Conservation (phyloP, 306 rosid genomes). For the Cucumis sativus region Cucumber_9930_V3 NC_026655.2:3935001-3935500, state of each 20-base stretch:
- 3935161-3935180: not conserved
- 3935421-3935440: not conserved
- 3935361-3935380: not conserved
- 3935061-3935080: not conserved
- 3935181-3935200: not conserved
- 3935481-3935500: constrained; percentile 32
- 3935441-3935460: constrained; percentile 28
- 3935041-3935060: not conserved
- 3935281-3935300: not conserved
- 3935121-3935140: not conserved
- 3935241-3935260: not conserved
- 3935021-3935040: not conserved
- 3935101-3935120: too few relatives aligned
- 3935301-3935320: not conserved
- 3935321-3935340: not conserved
- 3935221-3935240: not conserved
- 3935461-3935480: constrained; percentile 41
- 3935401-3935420: not conserved
- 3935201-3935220: not conserved
- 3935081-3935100: not conserved
- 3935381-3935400: not conserved
- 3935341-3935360: not conserved
- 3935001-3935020: not conserved
- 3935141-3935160: not conserved
- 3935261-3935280: not conserved